Evolutionary conservation across 2,329 filamentous ascomycete species (phyloP), one percentile per base, ranked within the genome.

Genomic region (Sclerotinia borealis): DNA sequence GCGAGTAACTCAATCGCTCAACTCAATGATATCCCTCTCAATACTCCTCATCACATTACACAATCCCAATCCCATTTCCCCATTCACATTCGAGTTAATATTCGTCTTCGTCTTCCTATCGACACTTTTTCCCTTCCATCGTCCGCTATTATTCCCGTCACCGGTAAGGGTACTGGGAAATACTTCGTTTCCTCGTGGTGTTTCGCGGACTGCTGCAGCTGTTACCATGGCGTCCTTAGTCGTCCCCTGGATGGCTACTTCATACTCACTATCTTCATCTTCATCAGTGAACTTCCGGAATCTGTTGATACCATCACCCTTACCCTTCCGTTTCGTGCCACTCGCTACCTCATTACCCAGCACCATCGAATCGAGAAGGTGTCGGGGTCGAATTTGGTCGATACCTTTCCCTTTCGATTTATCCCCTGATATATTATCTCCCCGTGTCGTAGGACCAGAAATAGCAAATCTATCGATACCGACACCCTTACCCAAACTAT

Each of bases 81-180:
- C 7, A 41, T 55, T 17, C 36, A 39, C 3, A 25, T 7, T 6
- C n/a, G 25, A 19, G 19, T n/a, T 19, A 7, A n/a, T 19, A 22
- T 3, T 19, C 17, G 10, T 37, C 22, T n/a, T n/a, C 8, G 22
- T 7, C 19, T 31, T 22, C 22, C 48, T 54, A 15, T 61, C 15
- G 17, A 54, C 37, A 1, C 59, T 48, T 2, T 54, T 61, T 15
- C 59, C 59, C 17, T 61, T 61, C 59, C 59, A 54, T 19, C 37
- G n/a, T 4, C 48, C 49, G 19, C 17, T 31, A 2, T 8, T 43
- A 4, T 17, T 19, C 22, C 31, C 55, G 27, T 48, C n/a, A 37
- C 41, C 55, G 19, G 29, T 48, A 0, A 59, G 39, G 27, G n/a
- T 29, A 37, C 10, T 25, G 8, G n/a, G 9, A 15, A 25, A 52